These are phyloP conservation scores for Theileria parva DNA, from an alignment of 169 alveolate species.

Conservation along the genomic window DNA sequence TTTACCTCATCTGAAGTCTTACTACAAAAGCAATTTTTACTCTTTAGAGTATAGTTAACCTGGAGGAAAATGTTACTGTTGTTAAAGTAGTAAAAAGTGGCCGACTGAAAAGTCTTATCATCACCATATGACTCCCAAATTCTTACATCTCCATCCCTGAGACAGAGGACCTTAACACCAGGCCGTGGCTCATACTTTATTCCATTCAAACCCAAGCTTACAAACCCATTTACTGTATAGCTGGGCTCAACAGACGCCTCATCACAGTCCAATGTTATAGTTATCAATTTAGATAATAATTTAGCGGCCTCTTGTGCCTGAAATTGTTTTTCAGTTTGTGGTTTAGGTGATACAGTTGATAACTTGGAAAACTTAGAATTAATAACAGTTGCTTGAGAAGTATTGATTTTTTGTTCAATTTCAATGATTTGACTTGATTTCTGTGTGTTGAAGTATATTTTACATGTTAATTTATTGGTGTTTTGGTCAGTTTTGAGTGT, in stretches of 20 bases:
- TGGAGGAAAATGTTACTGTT: not conserved
- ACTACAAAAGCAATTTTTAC: not conserved
- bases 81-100: not conserved
- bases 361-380: not conserved
- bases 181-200: slow-evolving; percentile 6
- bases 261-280: not conserved
- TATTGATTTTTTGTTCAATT: not conserved
- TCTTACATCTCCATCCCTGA: not conserved
- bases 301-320: not conserved
- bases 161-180: not conserved
- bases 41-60: not conserved
- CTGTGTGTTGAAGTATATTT: not conserved
- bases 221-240: not conserved
- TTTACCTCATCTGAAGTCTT: not conserved
- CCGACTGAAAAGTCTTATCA: not conserved
- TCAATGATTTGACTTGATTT: not conserved
- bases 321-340: not conserved
- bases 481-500: not conserved
- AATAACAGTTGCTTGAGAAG: not conserved
- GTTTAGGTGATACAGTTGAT: not conserved
- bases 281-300: not conserved
- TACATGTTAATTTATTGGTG: not conserved
- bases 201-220: not conserved
- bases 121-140: slow-evolving; percentile 1
- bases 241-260: not conserved